Evolutionary conservation across 2,329 filamentous ascomycete genomes (phyloP).

Genomic region (Exophiala viscosa): DNA sequence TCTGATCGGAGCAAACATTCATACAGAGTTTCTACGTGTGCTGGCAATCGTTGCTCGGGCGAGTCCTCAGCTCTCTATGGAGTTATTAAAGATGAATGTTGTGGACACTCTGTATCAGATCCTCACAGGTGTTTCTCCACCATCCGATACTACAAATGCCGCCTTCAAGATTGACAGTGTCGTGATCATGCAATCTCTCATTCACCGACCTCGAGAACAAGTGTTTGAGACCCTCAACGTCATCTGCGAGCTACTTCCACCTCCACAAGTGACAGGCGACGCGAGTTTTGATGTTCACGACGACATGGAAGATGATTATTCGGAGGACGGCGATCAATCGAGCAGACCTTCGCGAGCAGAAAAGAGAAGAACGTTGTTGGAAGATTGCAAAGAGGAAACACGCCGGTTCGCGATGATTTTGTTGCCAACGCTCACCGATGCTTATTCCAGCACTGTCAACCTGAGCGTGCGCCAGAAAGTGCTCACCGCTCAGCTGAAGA

Average conservation of each 20-base stretch:
- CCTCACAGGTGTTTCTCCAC: conserved; percentile 89
- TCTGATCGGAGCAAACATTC: conserved; percentile 86
- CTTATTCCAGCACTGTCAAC: conserved; percentile 96
- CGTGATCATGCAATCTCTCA: conserved; percentile 96
- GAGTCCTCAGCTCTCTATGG: conserved; percentile 80
- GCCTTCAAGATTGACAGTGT: conserved; percentile 90
- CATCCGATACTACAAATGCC: conserved; percentile 70
- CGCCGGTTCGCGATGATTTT: conserved; percentile 90
- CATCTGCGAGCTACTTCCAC: conserved; percentile 88
- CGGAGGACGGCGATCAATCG: conserved; percentile 32
- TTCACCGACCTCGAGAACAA: conserved; percentile 91
- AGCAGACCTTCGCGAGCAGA: conserved; percentile 50
- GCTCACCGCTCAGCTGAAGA: conserved; percentile 90
- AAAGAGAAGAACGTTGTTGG: conserved; percentile 74
- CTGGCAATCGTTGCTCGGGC: conserved; percentile 85
- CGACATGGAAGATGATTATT: conserved; percentile 45
- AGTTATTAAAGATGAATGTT: conserved; percentile 92
- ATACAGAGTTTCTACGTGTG: conserved; percentile 92
- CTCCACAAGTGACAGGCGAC: conserved; percentile 58
- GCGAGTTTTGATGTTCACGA: conserved; percentile 46
- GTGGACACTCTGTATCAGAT: conserved; percentile 98
- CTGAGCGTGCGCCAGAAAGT: conserved; percentile 92
- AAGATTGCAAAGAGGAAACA: conserved; percentile 79
- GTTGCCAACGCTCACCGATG: conserved; percentile 90
- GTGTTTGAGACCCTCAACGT: conserved; percentile 97